phyloP scores from a whole-genome alignment of 306 rosid species.

The Alnus rubra region DNA sequence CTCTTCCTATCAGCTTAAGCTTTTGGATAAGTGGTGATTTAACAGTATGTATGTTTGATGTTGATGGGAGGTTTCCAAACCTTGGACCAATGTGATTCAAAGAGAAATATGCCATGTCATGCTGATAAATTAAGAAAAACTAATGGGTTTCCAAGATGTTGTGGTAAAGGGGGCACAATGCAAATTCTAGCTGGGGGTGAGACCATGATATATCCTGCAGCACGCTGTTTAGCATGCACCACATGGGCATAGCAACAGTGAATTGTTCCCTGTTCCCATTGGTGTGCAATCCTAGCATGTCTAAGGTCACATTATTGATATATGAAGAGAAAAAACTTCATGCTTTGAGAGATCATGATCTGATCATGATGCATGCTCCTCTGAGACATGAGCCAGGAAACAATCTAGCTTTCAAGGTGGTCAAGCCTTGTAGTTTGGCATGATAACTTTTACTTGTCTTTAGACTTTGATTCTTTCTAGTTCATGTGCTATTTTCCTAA shows the following conservation, averaged over 20 bases:
- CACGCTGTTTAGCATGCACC: neutral
- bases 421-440: no score
- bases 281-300: neutral
- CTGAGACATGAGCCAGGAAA: no score
- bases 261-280: neutral
- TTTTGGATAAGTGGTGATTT: no score
- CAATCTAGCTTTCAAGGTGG: no score
- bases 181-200: neutral
- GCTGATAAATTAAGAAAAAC: neutral
- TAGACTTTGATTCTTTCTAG: neutral
- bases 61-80: neutral
- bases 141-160: neutral
- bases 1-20: no score
- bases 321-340: no score
- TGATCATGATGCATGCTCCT: no score
- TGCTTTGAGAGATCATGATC: no score
- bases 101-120: neutral
- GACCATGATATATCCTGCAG: neutral
- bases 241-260: neutral
- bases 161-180: neutral
- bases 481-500: neutral
- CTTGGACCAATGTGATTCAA: neutral
- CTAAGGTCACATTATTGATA: neutral
- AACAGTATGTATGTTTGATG: neutral
- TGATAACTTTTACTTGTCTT: neutral